Evolutionary conservation across 352 stramenopile genomes (phyloP), one percentile per base, ranked within the genome.

Genomic region (Globisporangium paroecandrum): DNA sequence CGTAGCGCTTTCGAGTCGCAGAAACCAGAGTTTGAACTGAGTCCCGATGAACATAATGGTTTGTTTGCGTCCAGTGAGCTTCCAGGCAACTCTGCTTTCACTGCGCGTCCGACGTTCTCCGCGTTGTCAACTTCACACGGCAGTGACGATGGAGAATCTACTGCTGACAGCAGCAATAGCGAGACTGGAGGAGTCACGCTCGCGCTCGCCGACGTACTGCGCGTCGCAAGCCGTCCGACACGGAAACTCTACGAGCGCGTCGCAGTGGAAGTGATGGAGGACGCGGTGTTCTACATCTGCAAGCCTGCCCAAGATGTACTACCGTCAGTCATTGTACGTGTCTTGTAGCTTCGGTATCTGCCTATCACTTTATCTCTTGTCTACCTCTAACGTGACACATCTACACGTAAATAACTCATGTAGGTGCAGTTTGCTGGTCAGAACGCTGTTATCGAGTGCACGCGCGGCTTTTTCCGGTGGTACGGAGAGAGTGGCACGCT

Each of bases 401-500:
- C 32, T 22, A 25, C 25, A 43, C 43, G 6, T 2, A 20, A 22
- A 46, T 29, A 51, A 25, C n/a, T n/a, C 15, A 51, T 32, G 51
- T 46, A 70, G 65, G 49, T 70, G 12, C 36, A 66, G 41, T 36
- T 65, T 1, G 36, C 65, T 46, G 25, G 18, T 6, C 47, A 55
- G 13, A 55, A 41, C 4, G 49, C 36, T 0, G 34, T 77, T 25
- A 32, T 78, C 53, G 71, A 78, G 27, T 77, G 71, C 60, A 61
- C 75, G 1, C 56, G 79, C 51, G 71, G 73, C 0, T 90, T 87
- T 68, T 90, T 89, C 65, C 77, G 70, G 4, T 81, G 71, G 70
- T 85, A 80, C 18, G 70, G 77, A 34, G 54, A 74, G 10, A 27
- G 34, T 4, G 81, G 79, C 22, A 49, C 27, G 20, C 65, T 71